Conservation (phyloP, 805 yeast genomes). For the Alloascoidea hylecoeti region DNA sequence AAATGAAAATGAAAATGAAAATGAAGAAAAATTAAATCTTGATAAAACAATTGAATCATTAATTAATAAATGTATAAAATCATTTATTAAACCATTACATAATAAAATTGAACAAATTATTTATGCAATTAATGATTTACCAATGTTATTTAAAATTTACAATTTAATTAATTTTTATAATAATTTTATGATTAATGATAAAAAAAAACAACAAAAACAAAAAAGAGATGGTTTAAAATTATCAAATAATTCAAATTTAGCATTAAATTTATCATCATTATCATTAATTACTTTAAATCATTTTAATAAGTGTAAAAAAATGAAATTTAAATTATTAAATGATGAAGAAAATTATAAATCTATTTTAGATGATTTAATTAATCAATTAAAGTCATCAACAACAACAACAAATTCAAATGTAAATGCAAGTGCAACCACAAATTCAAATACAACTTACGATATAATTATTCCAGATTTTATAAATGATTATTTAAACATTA, state of each 20-base stretch:
- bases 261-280: slow-evolving; percentile 9
- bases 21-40: slow-evolving; percentile 17
- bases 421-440: too few relatives aligned
- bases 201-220: too few relatives aligned
- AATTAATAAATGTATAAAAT: slow-evolving; percentile 33
- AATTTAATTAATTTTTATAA: slow-evolving; percentile 55
- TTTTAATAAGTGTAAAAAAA: slow-evolving; percentile 21
- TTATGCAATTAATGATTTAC: slow-evolving; percentile 45
- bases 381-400: not conserved
- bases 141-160: slow-evolving; percentile 40
- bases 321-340: slow-evolving; percentile 25
- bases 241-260: slow-evolving; percentile 12
- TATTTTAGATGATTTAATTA: slow-evolving; percentile 5
- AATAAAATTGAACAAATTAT: slow-evolving; percentile 56
- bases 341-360: slow-evolving; percentile 16
- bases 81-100: slow-evolving; percentile 45
- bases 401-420: not conserved
- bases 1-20: slow-evolving; percentile 14
- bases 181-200: slow-evolving; percentile 28
- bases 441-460: not conserved
- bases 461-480: not conserved
- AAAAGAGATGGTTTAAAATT: slow-evolving; percentile 1
- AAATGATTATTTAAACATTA: not conserved
- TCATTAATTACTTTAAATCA: slow-evolving; percentile 15
- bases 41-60: slow-evolving; percentile 17